These are phyloP conservation scores for Mucor circinelloides DNA, from an alignment of 371 early-diverging fungal genomes.

Conservation along the genomic window DNA sequence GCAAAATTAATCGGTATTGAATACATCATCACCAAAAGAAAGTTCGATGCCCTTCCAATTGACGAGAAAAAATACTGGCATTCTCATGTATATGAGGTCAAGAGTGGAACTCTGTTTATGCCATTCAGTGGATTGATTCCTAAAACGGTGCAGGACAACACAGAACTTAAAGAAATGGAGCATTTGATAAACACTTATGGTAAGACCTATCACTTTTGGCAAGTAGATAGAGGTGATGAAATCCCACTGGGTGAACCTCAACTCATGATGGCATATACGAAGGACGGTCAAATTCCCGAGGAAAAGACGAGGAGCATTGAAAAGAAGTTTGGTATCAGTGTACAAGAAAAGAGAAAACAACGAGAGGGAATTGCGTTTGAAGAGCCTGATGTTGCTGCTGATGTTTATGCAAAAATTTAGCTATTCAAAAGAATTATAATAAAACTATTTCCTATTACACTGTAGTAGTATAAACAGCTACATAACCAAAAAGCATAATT, in stretches of 20 bases:
- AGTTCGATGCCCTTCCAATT: conserved; percentile 40
- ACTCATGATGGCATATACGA: conserved; percentile 24
- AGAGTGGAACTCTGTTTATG: conserved; percentile 28
- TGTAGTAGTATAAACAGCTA: too few species aligned
- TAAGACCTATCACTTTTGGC: conserved; percentile 37
- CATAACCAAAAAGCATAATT: too few species aligned
- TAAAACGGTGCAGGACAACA: conserved; percentile 9
- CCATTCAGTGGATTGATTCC: conserved; percentile 13
- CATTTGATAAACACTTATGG: conserved; percentile 40
- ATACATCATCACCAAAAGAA: conserved; percentile 53
- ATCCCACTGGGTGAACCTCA: conserved; percentile 30
- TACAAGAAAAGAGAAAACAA: not conserved
- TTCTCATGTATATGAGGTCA: conserved; percentile 49
- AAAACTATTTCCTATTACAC: too few species aligned
- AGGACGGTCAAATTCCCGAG: conserved; percentile 17
- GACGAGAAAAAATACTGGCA: conserved; percentile 53
- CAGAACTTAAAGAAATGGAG: conserved; percentile 27
- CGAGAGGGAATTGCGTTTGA: not conserved
- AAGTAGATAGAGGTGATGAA: conserved; percentile 28
- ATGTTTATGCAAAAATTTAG: not conserved
- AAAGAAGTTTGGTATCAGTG: not conserved
- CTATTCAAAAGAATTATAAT: too few species aligned
- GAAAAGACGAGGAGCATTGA: not conserved
- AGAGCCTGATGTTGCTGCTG: not conserved
- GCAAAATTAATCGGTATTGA: conserved; percentile 57